Conservation (phyloP, 2,329 filamentous ascomycete species). For the Eurotiales sp. region DNA sequence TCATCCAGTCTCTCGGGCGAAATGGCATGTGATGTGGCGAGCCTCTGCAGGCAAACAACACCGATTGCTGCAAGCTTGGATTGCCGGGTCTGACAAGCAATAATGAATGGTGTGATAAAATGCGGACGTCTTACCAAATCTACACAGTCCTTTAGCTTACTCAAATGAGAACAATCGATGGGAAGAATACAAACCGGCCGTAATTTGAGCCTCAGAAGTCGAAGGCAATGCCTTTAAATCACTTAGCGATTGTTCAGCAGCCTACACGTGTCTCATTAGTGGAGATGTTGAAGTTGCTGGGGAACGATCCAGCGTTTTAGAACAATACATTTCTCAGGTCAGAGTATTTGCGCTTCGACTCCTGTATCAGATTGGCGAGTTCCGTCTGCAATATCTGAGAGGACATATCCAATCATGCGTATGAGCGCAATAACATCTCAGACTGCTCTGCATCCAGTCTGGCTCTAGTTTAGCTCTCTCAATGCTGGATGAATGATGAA, state of each 20-base stretch:
- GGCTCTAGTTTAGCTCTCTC: slow-evolving; percentile 1
- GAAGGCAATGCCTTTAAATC: slow-evolving; percentile 75
- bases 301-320: slow-evolving; percentile 15
- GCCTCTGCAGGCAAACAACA: slow-evolving; percentile 80
- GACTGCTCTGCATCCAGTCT: slow-evolving; percentile 8
- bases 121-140: slow-evolving; percentile 76
- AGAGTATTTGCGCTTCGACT: slow-evolving; percentile 91
- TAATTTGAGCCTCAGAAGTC: slow-evolving; percentile 71
- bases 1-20: slow-evolving; percentile 77
- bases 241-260: slow-evolving; percentile 87
- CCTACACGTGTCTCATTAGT: slow-evolving; percentile 48
- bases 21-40: slow-evolving; percentile 77
- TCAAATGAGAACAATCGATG: slow-evolving; percentile 2
- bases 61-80: slow-evolving; percentile 84
- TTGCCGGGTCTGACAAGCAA: slow-evolving; percentile 88
- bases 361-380: slow-evolving; percentile 85
- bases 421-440: slow-evolving; percentile 22
- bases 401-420: slow-evolving; percentile 63
- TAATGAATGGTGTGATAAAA: slow-evolving; percentile 90
- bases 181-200: slow-evolving; percentile 54
- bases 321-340: slow-evolving; percentile 77
- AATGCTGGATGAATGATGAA: slow-evolving; percentile 6
- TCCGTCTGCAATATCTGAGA: slow-evolving; percentile 84
- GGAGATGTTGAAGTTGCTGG: slow-evolving; percentile 20
- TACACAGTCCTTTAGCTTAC: slow-evolving; percentile 34